Conservation (phyloP, 345 rosid genomes). For the Fremontodendron californicum region DNA sequence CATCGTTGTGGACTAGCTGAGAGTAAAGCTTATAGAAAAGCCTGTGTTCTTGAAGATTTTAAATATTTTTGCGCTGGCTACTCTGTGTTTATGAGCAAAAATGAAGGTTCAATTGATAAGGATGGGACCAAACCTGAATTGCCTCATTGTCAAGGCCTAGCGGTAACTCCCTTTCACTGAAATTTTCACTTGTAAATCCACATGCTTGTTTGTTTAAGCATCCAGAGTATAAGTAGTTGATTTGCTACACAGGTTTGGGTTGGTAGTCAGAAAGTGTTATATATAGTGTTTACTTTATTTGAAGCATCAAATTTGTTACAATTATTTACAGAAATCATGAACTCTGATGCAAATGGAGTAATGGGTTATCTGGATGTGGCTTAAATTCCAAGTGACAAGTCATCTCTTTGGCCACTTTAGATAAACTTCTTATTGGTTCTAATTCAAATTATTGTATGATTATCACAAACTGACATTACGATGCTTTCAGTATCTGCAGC, state of each 20-base stretch:
- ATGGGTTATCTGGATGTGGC: not conserved
- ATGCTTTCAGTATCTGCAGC: slow-evolving; percentile 13
- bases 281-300: not conserved
- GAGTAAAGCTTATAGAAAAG: slow-evolving; percentile 43
- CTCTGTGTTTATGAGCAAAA: slow-evolving; percentile 40
- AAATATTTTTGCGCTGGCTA: slow-evolving; percentile 67
- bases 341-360: not conserved
- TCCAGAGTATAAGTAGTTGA: not conserved
- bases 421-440: not conserved
- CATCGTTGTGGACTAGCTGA: slow-evolving; percentile 36
- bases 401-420: not conserved
- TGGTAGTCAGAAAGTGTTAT: not conserved
- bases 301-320: not conserved
- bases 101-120: slow-evolving; percentile 35
- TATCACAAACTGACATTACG: not conserved
- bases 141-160: slow-evolving; percentile 60
- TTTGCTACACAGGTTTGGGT: not conserved
- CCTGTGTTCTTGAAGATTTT: slow-evolving; percentile 37
- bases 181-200: not conserved
- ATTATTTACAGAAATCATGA: not conserved
- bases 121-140: slow-evolving; percentile 35
- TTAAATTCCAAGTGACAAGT: not conserved
- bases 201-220: not conserved
- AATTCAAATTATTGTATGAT: not conserved
- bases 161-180: slow-evolving; percentile 34